A percentile compares a stretch with the other conserved stretches of the same genome.
Evolutionary conservation across 805 yeast species (phyloP).

Genomic region (Candida sithepensis): DNA sequence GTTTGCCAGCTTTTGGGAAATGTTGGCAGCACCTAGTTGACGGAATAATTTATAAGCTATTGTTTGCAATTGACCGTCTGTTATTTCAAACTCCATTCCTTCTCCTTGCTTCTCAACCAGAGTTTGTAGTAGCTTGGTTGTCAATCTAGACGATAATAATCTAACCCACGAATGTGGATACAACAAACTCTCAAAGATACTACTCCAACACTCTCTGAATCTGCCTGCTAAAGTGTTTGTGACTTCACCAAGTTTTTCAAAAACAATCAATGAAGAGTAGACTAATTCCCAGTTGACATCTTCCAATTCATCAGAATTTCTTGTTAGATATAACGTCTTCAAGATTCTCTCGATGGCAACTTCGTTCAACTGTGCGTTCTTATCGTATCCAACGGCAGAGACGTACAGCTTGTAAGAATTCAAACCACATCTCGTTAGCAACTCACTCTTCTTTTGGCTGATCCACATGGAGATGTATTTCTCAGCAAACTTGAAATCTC

Average conservation of each 20-base stretch:
- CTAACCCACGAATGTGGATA: slow-evolving; percentile 95
- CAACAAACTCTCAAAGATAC: slow-evolving; percentile 51
- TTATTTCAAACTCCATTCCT: slow-evolving; percentile 32
- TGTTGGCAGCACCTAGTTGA: slow-evolving; percentile 76
- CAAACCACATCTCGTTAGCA: slow-evolving; percentile 70
- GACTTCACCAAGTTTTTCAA: slow-evolving; percentile 18
- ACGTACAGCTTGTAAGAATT: slow-evolving; percentile 64
- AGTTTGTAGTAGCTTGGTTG: slow-evolving; percentile 46
- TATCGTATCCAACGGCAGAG: slow-evolving; percentile 41
- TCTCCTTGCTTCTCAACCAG: slow-evolving; percentile 14
- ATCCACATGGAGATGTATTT: slow-evolving; percentile 60
- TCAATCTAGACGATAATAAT: slow-evolving; percentile 55
- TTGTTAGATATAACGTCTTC: slow-evolving; percentile 22
- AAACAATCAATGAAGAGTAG: slow-evolving; percentile 57
- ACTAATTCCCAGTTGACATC: slow-evolving; percentile 71
- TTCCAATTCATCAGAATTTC: slow-evolving; percentile 34
- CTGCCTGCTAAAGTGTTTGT: slow-evolving; percentile 37
- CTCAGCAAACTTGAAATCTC: slow-evolving; percentile 33
- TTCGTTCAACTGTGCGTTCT: slow-evolving; percentile 21
- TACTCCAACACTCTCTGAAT: slow-evolving; percentile 48
- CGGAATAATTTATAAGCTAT: slow-evolving; percentile 66
- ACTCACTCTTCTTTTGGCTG: slow-evolving; percentile 44
- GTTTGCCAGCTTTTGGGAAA: slow-evolving; percentile 58
- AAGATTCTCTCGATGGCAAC: slow-evolving; percentile 26
- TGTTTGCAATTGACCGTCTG: slow-evolving; percentile 50